Evolutionary conservation across 2,329 filamentous ascomycete genomes (phyloP).

Genomic region (Scytalidium sp.): DNA sequence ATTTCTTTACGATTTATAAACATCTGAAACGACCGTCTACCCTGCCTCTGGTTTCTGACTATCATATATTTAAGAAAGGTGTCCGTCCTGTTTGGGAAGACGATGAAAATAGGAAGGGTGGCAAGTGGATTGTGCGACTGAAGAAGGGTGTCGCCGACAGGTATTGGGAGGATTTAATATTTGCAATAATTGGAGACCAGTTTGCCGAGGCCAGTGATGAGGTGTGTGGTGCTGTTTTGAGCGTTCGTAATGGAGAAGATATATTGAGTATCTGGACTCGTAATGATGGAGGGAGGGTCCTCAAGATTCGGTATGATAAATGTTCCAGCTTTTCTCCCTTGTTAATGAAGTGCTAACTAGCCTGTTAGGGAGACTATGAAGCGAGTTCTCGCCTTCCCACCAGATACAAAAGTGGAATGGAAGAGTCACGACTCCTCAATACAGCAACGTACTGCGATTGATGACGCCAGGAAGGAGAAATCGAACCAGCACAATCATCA

Average conservation of each 20-base stretch:
- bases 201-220: constrained; percentile 91
- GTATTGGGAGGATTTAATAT: constrained; percentile 92
- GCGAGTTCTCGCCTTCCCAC: constrained; percentile 78
- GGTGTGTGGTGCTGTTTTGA: constrained; percentile 91
- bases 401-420: constrained; percentile 89
- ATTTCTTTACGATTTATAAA: constrained; percentile 86
- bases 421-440: constrained; percentile 97
- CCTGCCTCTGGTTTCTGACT: constrained; percentile 90
- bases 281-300: constrained; percentile 86
- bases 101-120: constrained; percentile 91
- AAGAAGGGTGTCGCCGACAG: constrained; percentile 97
- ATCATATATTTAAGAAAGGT: constrained; percentile 96
- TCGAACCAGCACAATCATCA: constrained; percentile 43
- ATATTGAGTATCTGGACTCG: constrained; percentile 98
- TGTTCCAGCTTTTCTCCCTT: constrained; percentile 5
- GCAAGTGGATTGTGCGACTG: constrained; percentile 95
- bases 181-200: constrained; percentile 90
- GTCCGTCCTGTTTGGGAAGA: constrained; percentile 98
- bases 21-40: constrained; percentile 87
- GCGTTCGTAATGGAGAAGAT: constrained; percentile 92
- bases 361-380: constrained; percentile 84
- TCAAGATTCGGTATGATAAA: constrained; percentile 95
- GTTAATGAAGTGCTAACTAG: constrained; percentile 10
- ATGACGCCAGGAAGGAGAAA: constrained; percentile 89
- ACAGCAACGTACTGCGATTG: constrained; percentile 83